Evolutionary conservation across 1,284 basidiomycete species (phyloP).

Genomic region (Puccinia triticina): DNA sequence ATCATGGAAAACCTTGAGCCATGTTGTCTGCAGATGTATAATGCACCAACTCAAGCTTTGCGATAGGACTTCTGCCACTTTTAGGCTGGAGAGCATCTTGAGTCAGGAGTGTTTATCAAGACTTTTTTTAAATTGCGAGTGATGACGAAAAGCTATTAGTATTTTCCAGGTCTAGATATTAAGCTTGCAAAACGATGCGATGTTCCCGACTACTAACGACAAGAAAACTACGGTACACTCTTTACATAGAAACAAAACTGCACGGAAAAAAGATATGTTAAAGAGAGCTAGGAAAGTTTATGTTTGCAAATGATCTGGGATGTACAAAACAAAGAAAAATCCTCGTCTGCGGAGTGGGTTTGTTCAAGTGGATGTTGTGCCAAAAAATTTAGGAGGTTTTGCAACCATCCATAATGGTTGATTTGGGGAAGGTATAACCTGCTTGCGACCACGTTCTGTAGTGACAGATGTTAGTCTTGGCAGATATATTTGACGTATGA

Average conservation of each 20-base stretch:
- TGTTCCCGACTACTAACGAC: not conserved
- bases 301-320: not conserved
- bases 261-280: not conserved
- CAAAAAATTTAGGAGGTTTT: conserved; percentile 24
- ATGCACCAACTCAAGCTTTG: no score
- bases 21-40: not conserved
- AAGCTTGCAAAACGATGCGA: not conserved
- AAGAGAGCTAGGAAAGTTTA: not conserved
- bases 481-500: not conserved
- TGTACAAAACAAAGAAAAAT: not conserved
- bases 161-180: not conserved
- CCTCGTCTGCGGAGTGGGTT: not conserved
- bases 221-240: not conserved
- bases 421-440: conserved; percentile 43
- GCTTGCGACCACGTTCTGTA: conserved; percentile 48
- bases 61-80: no score
- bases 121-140: not conserved
- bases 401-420: conserved; percentile 47
- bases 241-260: not conserved
- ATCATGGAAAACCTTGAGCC: not conserved
- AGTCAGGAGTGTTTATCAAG: no score
- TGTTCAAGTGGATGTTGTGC: not conserved
- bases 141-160: not conserved
- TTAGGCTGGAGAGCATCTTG: no score
- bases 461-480: conserved; percentile 9